phyloP scores from a whole-genome alignment of 768 basidiomycete genomes.

The Boletus pseudo-olivaceus region DNA sequence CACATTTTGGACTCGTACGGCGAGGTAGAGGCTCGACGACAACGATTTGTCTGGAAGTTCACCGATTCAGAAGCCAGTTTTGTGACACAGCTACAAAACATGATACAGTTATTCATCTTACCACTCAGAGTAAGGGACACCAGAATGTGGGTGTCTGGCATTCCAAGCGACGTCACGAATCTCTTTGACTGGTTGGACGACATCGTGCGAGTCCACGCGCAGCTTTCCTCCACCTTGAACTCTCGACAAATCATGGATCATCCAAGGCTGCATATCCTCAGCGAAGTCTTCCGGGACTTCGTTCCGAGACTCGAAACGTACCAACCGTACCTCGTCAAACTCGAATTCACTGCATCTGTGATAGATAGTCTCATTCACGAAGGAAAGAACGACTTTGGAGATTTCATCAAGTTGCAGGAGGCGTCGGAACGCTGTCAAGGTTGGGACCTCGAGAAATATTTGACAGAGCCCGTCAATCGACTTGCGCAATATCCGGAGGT shows the following conservation, averaged over 20 bases:
- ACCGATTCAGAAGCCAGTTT: slow-evolving; percentile 66
- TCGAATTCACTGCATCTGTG: slow-evolving; percentile 55
- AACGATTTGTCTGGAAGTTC: slow-evolving; percentile 67
- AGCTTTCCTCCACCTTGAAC: slow-evolving; percentile 52
- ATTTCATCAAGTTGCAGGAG: slow-evolving; percentile 75
- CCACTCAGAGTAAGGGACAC: slow-evolving; percentile 73
- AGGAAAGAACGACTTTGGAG: slow-evolving; percentile 70
- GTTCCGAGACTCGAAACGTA: slow-evolving; percentile 74
- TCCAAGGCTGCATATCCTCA: slow-evolving; percentile 49
- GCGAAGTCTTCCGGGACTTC: slow-evolving; percentile 56
- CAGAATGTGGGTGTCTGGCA: slow-evolving; percentile 74
- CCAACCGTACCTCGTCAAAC: slow-evolving; percentile 78
- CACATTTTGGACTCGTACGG: slow-evolving; percentile 36
- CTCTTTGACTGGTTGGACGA: slow-evolving; percentile 90
- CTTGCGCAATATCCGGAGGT: slow-evolving; percentile 67
- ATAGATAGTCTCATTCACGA: slow-evolving; percentile 51
- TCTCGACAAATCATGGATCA: slow-evolving; percentile 39
- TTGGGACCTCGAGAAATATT: slow-evolving; percentile 62
- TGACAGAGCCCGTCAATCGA: slow-evolving; percentile 74
- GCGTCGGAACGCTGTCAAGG: slow-evolving; percentile 48
- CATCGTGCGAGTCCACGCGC: slow-evolving; percentile 71
- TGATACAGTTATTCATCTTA: slow-evolving; percentile 69
- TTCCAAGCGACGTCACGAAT: slow-evolving; percentile 65
- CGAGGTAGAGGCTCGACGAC: slow-evolving; percentile 53
- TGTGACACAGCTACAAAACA: slow-evolving; percentile 59